Percentiles rank a stretch among this genome's conserved stretches.
phyloP scores from a whole-genome alignment of 2,329 filamentous ascomycete species.

The Cryphonectria japonica region DNA sequence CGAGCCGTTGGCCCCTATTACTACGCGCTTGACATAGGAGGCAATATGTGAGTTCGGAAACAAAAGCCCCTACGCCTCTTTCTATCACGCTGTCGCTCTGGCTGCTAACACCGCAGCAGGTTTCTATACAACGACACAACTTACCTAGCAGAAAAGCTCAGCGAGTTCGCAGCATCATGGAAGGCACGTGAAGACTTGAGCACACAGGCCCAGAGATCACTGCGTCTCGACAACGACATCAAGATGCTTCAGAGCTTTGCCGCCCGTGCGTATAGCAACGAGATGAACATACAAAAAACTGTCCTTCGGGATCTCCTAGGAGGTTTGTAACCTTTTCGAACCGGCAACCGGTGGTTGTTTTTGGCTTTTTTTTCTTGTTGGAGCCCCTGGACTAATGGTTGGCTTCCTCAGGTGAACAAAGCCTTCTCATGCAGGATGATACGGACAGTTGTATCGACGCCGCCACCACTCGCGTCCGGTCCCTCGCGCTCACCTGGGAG shows the following conservation, averaged over 20 bases:
- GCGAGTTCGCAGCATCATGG: slow-evolving; percentile 55
- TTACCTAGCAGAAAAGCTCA: slow-evolving; percentile 63
- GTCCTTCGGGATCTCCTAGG: slow-evolving; percentile 65
- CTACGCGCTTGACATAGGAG: slow-evolving; percentile 65
- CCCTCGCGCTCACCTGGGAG: slow-evolving; percentile 61
- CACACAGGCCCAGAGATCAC: slow-evolving; percentile 54
- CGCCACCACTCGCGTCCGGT: slow-evolving; percentile 56
- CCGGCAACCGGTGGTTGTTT: neutral
- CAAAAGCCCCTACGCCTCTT: neutral
- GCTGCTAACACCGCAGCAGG: slow-evolving; percentile 42
- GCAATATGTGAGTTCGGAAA: slow-evolving; percentile 62
- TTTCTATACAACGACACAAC: slow-evolving; percentile 70
- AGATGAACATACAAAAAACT: slow-evolving; percentile 64
- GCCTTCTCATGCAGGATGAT: slow-evolving; percentile 61
- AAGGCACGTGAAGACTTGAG: slow-evolving; percentile 56
- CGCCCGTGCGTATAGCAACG: slow-evolving; percentile 63
- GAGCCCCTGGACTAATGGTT: neutral
- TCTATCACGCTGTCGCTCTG: no score
- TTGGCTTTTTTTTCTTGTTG: no score
- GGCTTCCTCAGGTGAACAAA: slow-evolving; percentile 50
- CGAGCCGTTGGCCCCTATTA: slow-evolving; percentile 75
- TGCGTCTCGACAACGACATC: slow-evolving; percentile 63
- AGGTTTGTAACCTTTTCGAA: slow-evolving; percentile 38
- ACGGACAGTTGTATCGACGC: slow-evolving; percentile 56
- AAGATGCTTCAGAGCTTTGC: slow-evolving; percentile 64